These are phyloP conservation scores for Trichoderma pleuroti DNA, from an alignment of 2,329 filamentous ascomycete species.

Conservation along the genomic window DNA sequence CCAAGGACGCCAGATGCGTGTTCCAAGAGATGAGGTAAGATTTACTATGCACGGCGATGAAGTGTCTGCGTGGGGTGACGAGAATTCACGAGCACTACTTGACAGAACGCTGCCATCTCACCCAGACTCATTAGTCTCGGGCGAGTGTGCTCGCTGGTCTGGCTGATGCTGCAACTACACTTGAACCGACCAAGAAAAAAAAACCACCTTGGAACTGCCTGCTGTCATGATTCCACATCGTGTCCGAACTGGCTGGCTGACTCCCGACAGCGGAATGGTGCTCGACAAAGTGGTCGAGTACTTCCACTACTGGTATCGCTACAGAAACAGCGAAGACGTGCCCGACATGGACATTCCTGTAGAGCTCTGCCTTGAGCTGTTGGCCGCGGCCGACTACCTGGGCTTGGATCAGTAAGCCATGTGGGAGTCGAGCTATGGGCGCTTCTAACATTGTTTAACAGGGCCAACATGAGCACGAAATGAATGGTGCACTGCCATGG, in stretches of 20 bases:
- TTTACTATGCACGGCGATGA: neutral
- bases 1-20: constrained; percentile 58
- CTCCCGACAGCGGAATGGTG: constrained; percentile 57
- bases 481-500: constrained; percentile 25
- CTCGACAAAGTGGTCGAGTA: constrained; percentile 81
- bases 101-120: constrained; percentile 47
- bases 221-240: neutral
- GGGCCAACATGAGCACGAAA: constrained; percentile 39
- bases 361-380: constrained; percentile 71
- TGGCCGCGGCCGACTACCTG: constrained; percentile 75
- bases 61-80: constrained; percentile 32
- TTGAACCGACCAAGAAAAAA: constrained; percentile 54
- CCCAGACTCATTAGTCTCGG: constrained; percentile 34
- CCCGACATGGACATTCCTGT: constrained; percentile 78
- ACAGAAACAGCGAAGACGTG: constrained; percentile 66
- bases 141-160: constrained; percentile 35
- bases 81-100: constrained; percentile 29
- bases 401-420: constrained; percentile 56
- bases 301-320: constrained; percentile 76
- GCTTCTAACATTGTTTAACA: constrained; percentile 31
- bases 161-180: constrained; percentile 56
- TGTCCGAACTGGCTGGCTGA: constrained; percentile 15
- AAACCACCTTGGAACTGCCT: neutral
- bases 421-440: neutral
- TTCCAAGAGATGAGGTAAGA: constrained; percentile 73